Base-by-base conservation (phyloP, 1,284 basidiomycete genomes). In the Boletus mariae region DNA sequence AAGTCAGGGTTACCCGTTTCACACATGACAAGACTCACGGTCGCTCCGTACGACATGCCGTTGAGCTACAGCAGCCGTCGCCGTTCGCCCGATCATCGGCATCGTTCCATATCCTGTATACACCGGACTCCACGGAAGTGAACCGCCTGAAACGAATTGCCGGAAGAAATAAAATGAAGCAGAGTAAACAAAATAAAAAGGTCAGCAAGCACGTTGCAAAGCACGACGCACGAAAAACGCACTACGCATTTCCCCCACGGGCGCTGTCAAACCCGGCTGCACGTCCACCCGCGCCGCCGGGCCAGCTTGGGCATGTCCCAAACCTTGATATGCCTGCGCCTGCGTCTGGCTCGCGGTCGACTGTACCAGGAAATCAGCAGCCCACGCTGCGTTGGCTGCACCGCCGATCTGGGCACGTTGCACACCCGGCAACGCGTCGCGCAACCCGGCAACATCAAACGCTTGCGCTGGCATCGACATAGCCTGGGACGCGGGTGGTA, bases 361-460 rank as follows among this genome's bases (percentile, higher is more conserved):
- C 34, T 72, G 73, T 35, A 68, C 64, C 54, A 83, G 55, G 59
- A 89, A 90, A 66, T 90, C 87, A 32, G 54, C 46, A 12, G 68
- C 70, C 67, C 67, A 69, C 1, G 54, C 53, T 8, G 58, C 53
- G 13, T 20, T 45, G 6, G 55, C 44, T 0, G 28, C 31, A 49
- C 60, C 34, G 53, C 45, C 53, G 31, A 57, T 23, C 64, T 70
- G 75, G 23, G 67, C 59, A 23, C 51, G 56, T 53, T 73, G 71
- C 32, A 51, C 53, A 3, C 56, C 53, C 4, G 85, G 83, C 17
- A 90, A 68, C 17, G 80, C 71, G n/a, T 73, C 70, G 48, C 75
- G 77, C 56, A 90, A 67, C n/a, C 75, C 71, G 43, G 80, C 74
- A 12, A 90, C 61, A 61, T 89, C 82, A 40, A 68, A 71, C 2